Conservation (phyloP, 352 stramenopile genomes). For the Pythium insidiosum region DNA sequence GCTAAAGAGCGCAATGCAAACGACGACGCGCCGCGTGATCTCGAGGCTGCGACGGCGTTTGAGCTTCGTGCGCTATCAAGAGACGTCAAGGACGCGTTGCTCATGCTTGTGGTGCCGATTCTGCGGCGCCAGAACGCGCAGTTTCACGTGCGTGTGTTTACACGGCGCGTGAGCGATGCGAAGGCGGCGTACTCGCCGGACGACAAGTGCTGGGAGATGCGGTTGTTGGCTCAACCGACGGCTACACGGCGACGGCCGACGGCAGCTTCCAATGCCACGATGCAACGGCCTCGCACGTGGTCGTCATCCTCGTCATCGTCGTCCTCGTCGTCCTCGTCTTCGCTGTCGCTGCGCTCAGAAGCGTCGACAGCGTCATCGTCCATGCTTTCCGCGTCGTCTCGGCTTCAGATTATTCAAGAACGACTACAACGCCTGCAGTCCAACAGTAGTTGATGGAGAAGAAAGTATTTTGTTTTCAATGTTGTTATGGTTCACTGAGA, state of each 20-base stretch:
- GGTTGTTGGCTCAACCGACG: constrained; percentile 13
- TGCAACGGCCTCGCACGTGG: background rate
- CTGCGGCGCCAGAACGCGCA: constrained; percentile 41
- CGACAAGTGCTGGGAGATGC: constrained; percentile 42
- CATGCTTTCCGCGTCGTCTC: constrained; percentile 10
- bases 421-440: constrained; percentile 47
- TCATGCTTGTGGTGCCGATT: constrained; percentile 56
- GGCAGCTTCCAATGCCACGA: background rate
- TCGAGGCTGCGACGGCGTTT: constrained; percentile 19
- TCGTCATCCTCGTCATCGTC: constrained; percentile 9
- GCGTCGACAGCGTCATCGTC: too few relatives aligned
- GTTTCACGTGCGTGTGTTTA: constrained; percentile 52
- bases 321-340: constrained; percentile 5
- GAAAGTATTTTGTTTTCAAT: too few relatives aligned
- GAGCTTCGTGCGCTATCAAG: constrained; percentile 46
- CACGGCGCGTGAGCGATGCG: constrained; percentile 14
- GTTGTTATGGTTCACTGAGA: too few relatives aligned
- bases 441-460: too few relatives aligned
- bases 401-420: constrained; percentile 60
- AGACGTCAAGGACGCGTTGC: constrained; percentile 71
- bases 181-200: constrained; percentile 10
- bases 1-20: constrained; percentile 3
- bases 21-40: constrained; percentile 7
- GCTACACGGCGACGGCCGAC: background rate
- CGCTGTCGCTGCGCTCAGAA: constrained; percentile 20